Conservation (phyloP, 345 rosid species). For the Aquilaria sinensis region DNA sequence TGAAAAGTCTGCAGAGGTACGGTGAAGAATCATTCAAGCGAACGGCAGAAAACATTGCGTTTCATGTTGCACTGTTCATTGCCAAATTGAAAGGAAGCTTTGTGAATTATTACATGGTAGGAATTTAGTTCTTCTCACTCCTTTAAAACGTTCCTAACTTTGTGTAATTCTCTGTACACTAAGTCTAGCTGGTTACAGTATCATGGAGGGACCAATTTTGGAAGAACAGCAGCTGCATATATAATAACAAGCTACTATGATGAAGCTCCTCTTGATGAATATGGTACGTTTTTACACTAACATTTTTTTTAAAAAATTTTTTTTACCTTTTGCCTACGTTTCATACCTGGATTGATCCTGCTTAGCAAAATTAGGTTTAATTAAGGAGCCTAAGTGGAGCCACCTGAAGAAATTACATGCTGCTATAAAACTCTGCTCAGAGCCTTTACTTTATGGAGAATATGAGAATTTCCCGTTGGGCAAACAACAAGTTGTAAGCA, state of each 20-base stretch:
- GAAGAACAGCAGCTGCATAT: constrained; percentile 56
- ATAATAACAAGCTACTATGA: constrained; percentile 62
- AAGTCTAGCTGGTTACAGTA: constrained; percentile 30
- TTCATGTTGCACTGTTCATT: constrained; percentile 54
- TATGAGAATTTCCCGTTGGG: constrained; percentile 28
- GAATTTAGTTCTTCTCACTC: neutral
- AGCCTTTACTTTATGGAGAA: constrained; percentile 49
- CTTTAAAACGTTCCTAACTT: neutral
- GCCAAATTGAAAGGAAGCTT: constrained; percentile 64
- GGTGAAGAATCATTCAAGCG: constrained; percentile 48
- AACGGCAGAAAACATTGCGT: constrained; percentile 63
- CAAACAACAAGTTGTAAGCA: constrained; percentile 43
- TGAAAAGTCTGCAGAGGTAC: constrained; percentile 41
- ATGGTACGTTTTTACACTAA: constrained; percentile 33
- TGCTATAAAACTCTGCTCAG: constrained; percentile 43
- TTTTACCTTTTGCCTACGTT: neutral
- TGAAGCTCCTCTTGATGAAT: constrained; percentile 85
- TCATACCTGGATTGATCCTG: neutral
- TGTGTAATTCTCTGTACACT: neutral
- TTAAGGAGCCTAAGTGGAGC: constrained; percentile 73
- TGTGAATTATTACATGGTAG: constrained; percentile 84
- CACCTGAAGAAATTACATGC: constrained; percentile 70
- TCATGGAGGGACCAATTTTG: constrained; percentile 95
- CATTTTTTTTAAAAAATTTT: neutral
- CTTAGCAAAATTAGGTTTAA: constrained; percentile 32